phyloP scores from a whole-genome alignment of 352 stramenopile species.

The Phytophthora ohioensis region DNA sequence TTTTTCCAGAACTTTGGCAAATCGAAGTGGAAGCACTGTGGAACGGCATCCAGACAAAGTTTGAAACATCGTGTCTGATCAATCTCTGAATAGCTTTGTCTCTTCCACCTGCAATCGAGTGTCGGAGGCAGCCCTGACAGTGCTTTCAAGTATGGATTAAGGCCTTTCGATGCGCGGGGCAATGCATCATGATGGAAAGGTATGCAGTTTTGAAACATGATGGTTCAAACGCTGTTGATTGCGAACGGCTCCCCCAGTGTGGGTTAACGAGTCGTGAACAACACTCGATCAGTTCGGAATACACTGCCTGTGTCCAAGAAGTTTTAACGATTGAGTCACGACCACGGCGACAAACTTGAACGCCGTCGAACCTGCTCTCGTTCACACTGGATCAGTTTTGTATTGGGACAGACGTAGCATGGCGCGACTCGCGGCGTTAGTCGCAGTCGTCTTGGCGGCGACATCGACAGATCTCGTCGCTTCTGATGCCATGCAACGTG shows the following conservation, averaged over 20 bases:
- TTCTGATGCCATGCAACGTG: slow-evolving; percentile 16
- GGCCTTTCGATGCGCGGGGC: slow-evolving; percentile 5
- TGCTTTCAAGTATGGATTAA: slow-evolving; percentile 11
- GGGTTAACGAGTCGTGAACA: slow-evolving; percentile 9
- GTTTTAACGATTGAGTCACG: background rate
- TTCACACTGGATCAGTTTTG: slow-evolving; percentile 30
- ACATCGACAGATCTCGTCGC: slow-evolving; percentile 5
- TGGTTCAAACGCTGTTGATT: slow-evolving; percentile 11
- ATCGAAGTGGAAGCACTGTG: slow-evolving; percentile 23
- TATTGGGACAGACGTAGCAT: slow-evolving; percentile 30
- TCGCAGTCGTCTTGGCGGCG: slow-evolving; percentile 9
- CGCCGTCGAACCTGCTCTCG: slow-evolving; percentile 8
- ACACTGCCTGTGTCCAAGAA: slow-evolving; percentile 29
- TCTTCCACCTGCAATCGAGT: slow-evolving; percentile 22
- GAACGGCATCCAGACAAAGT: slow-evolving; percentile 1
- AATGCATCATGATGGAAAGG: slow-evolving; percentile 18
- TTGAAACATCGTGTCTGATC: slow-evolving; percentile 14
- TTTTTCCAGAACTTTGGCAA: slow-evolving; percentile 26
- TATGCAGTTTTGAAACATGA: slow-evolving; percentile 21
- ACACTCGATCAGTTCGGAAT: slow-evolving; percentile 37
- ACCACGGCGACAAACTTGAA: background rate
- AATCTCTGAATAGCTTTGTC: slow-evolving; percentile 22
- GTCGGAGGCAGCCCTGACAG: slow-evolving; percentile 13
- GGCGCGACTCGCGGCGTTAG: slow-evolving; percentile 16
- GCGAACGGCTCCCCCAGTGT: slow-evolving; percentile 3